Evolutionary conservation across 2,329 filamentous ascomycete genomes (phyloP).

Genomic region (Clonostachys solani): DNA sequence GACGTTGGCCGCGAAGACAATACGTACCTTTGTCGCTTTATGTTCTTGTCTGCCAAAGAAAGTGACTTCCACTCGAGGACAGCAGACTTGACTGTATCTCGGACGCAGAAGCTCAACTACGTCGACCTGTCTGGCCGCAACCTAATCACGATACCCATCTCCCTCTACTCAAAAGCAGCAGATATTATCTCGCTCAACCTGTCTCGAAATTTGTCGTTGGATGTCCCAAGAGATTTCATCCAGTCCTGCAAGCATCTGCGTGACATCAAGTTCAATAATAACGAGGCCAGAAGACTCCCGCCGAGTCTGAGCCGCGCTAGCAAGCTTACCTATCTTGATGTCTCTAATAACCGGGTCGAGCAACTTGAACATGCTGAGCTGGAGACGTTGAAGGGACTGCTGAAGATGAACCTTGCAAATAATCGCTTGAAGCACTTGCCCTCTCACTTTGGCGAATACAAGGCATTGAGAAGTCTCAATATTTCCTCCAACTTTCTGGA

Average conservation of each 20-base stretch:
- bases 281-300: slow-evolving; percentile 84
- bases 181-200: slow-evolving; percentile 96
- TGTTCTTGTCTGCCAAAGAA: slow-evolving; percentile 86
- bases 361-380: slow-evolving; percentile 83
- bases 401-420: slow-evolving; percentile 91
- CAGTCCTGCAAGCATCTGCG: slow-evolving; percentile 86
- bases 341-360: slow-evolving; percentile 91
- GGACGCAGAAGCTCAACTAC: slow-evolving; percentile 87
- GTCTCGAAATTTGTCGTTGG: slow-evolving; percentile 85
- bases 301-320: slow-evolving; percentile 77
- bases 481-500: slow-evolving; percentile 91
- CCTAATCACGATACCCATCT: slow-evolving; percentile 90
- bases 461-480: slow-evolving; percentile 76
- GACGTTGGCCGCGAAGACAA: slow-evolving; percentile 96
- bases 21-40: slow-evolving; percentile 93
- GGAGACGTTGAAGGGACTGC: slow-evolving; percentile 66
- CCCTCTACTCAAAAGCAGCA: slow-evolving; percentile 81
- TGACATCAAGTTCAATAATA: slow-evolving; percentile 94
- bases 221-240: slow-evolving; percentile 94
- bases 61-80: slow-evolving; percentile 66
- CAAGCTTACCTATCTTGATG: slow-evolving; percentile 82
- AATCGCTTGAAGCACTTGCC: slow-evolving; percentile 81
- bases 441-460: slow-evolving; percentile 77
- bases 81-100: slow-evolving; percentile 77
- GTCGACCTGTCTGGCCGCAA: slow-evolving; percentile 89